Evolutionary conservation across 139 green algal species (phyloP).

Genomic region (Closterium sp.): DNA sequence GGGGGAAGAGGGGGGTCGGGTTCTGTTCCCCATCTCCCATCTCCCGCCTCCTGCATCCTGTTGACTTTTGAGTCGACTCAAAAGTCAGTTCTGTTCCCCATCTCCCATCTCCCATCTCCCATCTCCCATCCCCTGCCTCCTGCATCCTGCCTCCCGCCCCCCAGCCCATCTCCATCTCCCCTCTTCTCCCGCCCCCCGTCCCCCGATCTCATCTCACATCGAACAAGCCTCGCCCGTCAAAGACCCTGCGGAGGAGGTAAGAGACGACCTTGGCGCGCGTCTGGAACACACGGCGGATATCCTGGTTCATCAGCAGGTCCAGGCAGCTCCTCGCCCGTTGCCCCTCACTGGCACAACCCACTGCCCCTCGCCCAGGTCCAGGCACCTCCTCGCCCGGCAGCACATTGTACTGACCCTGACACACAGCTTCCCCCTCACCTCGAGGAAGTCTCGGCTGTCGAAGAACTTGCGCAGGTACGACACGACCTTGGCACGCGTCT

Average conservation of each 20-base stretch:
- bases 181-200: slow-evolving; percentile 86
- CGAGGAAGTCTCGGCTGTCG: slow-evolving; percentile 88
- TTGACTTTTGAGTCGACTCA: too few relatives aligned
- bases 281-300: slow-evolving; percentile 81
- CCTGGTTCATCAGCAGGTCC: slow-evolving; percentile 87
- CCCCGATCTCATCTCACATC: slow-evolving; percentile 73
- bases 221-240: slow-evolving; percentile 90
- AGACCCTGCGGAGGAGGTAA: slow-evolving; percentile 83
- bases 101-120: neutral
- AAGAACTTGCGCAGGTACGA: slow-evolving; percentile 85
- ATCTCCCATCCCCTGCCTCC: neutral
- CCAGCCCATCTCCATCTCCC: slow-evolving; percentile 46
- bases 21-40: neutral
- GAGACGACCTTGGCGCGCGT: slow-evolving; percentile 79
- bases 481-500: slow-evolving; percentile 77
- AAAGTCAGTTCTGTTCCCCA: neutral
- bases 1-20: neutral
- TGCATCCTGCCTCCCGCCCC: too few relatives aligned
- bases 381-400: too few relatives aligned
- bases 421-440: slow-evolving; percentile 57
- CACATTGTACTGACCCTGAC: too few relatives aligned
- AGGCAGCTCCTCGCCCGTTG: slow-evolving; percentile 90
- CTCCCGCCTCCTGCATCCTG: too few relatives aligned
- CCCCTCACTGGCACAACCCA: neutral
- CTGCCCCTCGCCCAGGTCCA: too few relatives aligned